These are phyloP conservation scores for Mycoemilia scoparia DNA, from an alignment of 192 early-diverging fungal genomes.

Conservation along the genomic window DNA sequence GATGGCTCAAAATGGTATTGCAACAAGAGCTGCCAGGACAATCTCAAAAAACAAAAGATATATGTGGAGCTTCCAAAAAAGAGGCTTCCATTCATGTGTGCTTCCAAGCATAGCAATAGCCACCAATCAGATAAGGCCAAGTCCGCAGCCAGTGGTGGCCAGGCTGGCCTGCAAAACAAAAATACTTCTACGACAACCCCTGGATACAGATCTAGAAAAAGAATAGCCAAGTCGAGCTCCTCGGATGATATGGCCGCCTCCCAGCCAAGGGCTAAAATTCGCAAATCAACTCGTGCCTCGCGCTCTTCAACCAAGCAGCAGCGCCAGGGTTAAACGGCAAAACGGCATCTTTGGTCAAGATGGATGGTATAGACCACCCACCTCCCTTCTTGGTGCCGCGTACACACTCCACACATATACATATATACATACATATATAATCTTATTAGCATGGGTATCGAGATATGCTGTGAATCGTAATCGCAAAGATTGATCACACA, in stretches of 20 bases:
- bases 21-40: conserved; percentile 21
- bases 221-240: conserved; percentile 8
- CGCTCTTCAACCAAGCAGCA: conserved; percentile 24
- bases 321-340: no score
- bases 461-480: no score
- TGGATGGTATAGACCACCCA: no score
- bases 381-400: no score
- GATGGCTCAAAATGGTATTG: conserved; percentile 17
- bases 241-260: conserved; percentile 4
- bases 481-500: no score
- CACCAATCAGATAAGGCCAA: neutral
- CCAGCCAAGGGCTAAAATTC: conserved; percentile 8
- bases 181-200: conserved; percentile 2
- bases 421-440: no score
- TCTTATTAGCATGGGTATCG: no score
- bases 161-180: conserved; percentile 2
- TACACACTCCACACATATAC: no score
- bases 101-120: conserved; percentile 14
- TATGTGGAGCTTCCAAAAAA: conserved; percentile 27
- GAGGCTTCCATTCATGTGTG: conserved; percentile 28
- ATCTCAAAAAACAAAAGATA: conserved; percentile 18
- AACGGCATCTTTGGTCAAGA: no score
- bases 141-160: neutral
- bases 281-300: conserved; percentile 23
- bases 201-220: conserved; percentile 12